phyloP scores from a whole-genome alignment of 2,329 filamentous ascomycete species.

The Tolypocladium inflatum region DNA sequence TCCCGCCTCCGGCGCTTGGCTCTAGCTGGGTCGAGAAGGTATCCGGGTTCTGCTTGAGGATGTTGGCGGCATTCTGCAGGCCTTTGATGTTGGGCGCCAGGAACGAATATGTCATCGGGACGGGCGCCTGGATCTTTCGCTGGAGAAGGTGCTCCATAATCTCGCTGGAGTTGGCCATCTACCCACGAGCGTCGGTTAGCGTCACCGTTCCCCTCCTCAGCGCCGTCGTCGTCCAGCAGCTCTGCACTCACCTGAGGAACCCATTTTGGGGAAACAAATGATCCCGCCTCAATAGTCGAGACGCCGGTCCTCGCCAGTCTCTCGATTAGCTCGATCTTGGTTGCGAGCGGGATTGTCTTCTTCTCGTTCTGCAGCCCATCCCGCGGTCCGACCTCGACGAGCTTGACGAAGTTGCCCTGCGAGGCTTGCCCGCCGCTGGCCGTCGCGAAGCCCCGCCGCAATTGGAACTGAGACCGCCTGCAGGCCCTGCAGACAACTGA shows the following conservation, averaged over 20 bases:
- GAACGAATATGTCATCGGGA: constrained; percentile 65
- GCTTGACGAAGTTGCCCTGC: constrained; percentile 40
- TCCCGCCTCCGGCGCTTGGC: constrained; percentile 25
- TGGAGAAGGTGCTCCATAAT: constrained; percentile 62
- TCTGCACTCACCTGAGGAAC: constrained; percentile 59
- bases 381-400: constrained; percentile 76
- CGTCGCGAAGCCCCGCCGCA: constrained; percentile 30
- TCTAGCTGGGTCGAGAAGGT: constrained; percentile 42
- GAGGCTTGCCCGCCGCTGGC: constrained; percentile 17
- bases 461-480: constrained; percentile 19
- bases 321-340: constrained; percentile 69
- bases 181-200: not conserved
- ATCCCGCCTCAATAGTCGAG: constrained; percentile 67
- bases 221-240: not conserved
- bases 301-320: constrained; percentile 60
- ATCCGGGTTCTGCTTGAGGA: constrained; percentile 42
- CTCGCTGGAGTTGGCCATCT: constrained; percentile 73
- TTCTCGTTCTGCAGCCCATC: constrained; percentile 87
- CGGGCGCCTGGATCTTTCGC: constrained; percentile 41
- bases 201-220: not conserved
- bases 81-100: constrained; percentile 71
- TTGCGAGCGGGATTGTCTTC: constrained; percentile 56
- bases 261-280: constrained; percentile 77
- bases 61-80: constrained; percentile 48
- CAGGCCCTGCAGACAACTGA: constrained; percentile 29